Conservation (phyloP, 2,329 filamentous ascomycete species). For the Epichloe baconii region DNA sequence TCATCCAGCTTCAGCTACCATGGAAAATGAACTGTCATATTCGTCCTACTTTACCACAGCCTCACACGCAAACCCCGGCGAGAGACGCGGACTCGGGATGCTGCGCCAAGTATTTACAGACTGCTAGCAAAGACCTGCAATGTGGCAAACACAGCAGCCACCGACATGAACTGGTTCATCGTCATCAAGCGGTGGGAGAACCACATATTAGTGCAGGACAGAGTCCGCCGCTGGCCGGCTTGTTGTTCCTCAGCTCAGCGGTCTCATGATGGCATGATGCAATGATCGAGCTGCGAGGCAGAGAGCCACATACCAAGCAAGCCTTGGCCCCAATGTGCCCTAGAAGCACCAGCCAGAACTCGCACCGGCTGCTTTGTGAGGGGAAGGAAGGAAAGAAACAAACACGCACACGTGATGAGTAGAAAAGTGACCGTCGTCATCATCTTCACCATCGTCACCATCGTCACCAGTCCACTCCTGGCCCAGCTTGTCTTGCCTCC, state of each 20-base stretch:
- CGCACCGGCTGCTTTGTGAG: neutral
- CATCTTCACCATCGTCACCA: neutral
- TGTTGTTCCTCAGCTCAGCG: neutral
- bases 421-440: neutral
- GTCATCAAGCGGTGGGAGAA: neutral
- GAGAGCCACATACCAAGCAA: conserved; percentile 1
- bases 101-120: neutral
- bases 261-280: conserved; percentile 3
- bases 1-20: neutral
- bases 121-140: neutral
- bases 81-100: neutral
- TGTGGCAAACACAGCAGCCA: conserved; percentile 1
- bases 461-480: neutral
- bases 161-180: neutral
- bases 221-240: neutral
- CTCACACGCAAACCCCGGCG: neutral
- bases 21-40: neutral
- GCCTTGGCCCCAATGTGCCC: neutral
- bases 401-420: neutral
- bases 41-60: neutral
- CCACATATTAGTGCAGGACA: no score
- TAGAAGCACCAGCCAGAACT: neutral
- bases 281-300: neutral
- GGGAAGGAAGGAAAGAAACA: neutral
- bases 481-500: neutral